These are phyloP conservation scores for Ananas comosus DNA, from an alignment of 176 grass and related monocot species.

Conservation along the genomic window DNA sequence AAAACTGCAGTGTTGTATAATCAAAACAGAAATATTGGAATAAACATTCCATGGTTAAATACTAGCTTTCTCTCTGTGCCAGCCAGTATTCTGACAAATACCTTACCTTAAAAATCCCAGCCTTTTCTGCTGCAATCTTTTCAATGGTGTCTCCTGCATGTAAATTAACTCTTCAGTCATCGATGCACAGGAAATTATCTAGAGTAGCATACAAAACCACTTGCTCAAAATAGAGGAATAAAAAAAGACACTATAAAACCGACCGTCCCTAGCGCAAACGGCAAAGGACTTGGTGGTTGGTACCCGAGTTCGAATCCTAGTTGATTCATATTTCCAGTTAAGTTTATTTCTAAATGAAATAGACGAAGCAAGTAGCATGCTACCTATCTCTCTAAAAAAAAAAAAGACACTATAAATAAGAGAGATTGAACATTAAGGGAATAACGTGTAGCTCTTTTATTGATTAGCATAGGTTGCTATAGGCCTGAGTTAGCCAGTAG, in stretches of 20 bases:
- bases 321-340: too few species aligned
- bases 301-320: too few species aligned
- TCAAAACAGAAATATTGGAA: constrained; percentile 25
- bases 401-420: not conserved
- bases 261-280: too few species aligned
- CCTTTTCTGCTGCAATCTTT: constrained; percentile 14
- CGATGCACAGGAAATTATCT: not conserved
- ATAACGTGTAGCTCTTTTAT: too few species aligned
- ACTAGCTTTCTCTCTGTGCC: not conserved
- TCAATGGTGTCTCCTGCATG: constrained; percentile 23
- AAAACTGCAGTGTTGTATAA: constrained; percentile 24
- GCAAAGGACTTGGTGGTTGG: too few species aligned
- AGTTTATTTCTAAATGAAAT: too few species aligned
- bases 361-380: too few species aligned
- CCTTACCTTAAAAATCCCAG: constrained; percentile 25
- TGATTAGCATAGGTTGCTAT: too few species aligned
- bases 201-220: not conserved
- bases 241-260: not conserved
- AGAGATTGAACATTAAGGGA: not conserved
- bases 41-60: constrained; percentile 9
- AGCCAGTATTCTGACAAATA: not conserved
- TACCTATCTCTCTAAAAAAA: not conserved
- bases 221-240: not conserved
- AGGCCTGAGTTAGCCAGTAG: too few species aligned
- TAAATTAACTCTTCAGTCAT: not conserved